phyloP scores from a whole-genome alignment of 2,329 filamentous ascomycete genomes.

The Penicillium sp. region DNA sequence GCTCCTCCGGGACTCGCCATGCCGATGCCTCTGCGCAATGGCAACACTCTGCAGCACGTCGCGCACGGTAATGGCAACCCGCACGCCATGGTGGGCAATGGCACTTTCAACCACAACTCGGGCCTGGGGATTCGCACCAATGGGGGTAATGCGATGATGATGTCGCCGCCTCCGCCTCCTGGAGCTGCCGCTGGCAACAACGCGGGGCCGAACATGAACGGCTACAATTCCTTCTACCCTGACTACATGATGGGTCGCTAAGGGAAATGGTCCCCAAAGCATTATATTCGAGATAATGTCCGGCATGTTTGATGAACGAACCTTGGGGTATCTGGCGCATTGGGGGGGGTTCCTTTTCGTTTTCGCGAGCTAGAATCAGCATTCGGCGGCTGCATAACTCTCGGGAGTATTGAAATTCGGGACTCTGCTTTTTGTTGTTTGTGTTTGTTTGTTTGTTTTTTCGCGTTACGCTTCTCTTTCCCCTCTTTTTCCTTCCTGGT shows the following conservation, averaged over 20 bases:
- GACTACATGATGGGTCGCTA: slow-evolving; percentile 58
- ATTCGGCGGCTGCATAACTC: slow-evolving; percentile 48
- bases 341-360: slow-evolving; percentile 44
- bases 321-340: slow-evolving; percentile 50
- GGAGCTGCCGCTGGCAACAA: slow-evolving; percentile 38
- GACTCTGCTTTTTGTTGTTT: slow-evolving; percentile 39
- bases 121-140: slow-evolving; percentile 48
- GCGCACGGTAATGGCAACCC: slow-evolving; percentile 33
- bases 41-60: slow-evolving; percentile 41
- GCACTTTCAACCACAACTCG: slow-evolving; percentile 44
- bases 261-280: slow-evolving; percentile 24
- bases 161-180: slow-evolving; percentile 38
- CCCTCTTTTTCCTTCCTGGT: background rate
- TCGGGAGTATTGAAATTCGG: slow-evolving; percentile 44
- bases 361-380: slow-evolving; percentile 50
- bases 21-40: slow-evolving; percentile 43
- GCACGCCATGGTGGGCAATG: slow-evolving; percentile 40
- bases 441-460: slow-evolving; percentile 28
- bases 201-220: slow-evolving; percentile 40
- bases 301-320: slow-evolving; percentile 52
- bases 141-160: slow-evolving; percentile 39
- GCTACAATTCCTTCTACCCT: slow-evolving; percentile 49
- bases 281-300: slow-evolving; percentile 45
- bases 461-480: slow-evolving; percentile 25
- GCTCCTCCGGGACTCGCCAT: slow-evolving; percentile 73